Evolutionary conservation across 2,329 filamentous ascomycete genomes (phyloP), one percentile per base, ranked within the genome.

Genomic region (Curvularia sp.): DNA sequence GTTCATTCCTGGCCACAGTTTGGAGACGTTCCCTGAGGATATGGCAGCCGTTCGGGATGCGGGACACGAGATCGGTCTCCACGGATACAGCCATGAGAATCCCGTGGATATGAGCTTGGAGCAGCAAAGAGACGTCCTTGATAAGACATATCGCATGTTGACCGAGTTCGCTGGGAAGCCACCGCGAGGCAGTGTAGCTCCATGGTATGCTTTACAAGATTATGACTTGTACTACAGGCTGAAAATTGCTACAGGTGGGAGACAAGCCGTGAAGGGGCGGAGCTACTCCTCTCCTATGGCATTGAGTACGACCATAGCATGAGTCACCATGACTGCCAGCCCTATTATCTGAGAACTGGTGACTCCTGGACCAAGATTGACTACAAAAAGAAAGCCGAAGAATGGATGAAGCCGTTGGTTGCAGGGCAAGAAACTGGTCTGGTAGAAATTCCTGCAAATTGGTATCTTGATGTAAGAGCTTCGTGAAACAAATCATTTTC

Each of bases 101-200:
- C 88, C 89, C 0, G 80, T 80, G 1, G 84, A 87, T 54, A 90
- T 92, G 88, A 89, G 83, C 0, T 67, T 89, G 1, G 88, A 92
- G 71, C 89, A 93, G 77, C 89, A 92, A 74, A 83, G 83, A 3
- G 88, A 89, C 55, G 87, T 93, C n/a, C 81, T 93, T 2, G 86
- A 89, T 65, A 90, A 90, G 76, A 90, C 88, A n/a, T 91, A 87
- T 68, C 82, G 83, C n/a, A 82, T 92, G 74, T 81, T 92, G 42
- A 90, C 86, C 0, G 86, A 89, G 0, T 89, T 93, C 67, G 84
- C 83, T 39, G 71, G 89, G 5, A 91, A 91, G 77, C 88, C 87
- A 1, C 90, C 90, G 0, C 79, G 88, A 1, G 90, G 90, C 0
- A 89, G 85, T 46, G 89, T 92, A 0, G 90, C 89, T 0, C 90